Percentiles rank a stretch among this genome's conserved stretches.
Evolutionary conservation across 2,329 filamentous ascomycete species (phyloP).

Genomic region (Epichloe sylvatica): DNA sequence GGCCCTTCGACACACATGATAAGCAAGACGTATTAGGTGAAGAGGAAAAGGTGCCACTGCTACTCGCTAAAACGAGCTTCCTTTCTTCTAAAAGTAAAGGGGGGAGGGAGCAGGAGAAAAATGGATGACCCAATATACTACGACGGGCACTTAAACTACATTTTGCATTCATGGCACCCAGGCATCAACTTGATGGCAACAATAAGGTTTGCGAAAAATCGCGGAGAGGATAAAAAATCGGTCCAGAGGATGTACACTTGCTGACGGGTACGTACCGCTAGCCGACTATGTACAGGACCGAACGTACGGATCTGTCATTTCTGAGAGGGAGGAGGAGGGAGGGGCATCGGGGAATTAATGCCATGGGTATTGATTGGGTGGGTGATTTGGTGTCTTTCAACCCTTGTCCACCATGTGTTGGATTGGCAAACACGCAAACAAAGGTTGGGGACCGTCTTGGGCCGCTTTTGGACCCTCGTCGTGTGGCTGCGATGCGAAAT

Average conservation of each 20-base stretch:
- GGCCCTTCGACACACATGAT: background rate
- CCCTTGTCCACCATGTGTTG: background rate
- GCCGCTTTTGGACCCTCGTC: background rate
- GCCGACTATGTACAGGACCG: background rate
- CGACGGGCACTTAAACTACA: background rate
- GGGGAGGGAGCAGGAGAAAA: background rate
- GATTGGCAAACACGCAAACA: background rate
- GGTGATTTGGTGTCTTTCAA: background rate
- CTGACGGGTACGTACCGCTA: background rate
- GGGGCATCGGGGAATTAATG: background rate
- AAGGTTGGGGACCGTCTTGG: background rate
- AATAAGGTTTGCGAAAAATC: constrained; percentile 2
- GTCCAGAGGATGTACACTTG: background rate
- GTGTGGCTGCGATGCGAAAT: constrained; percentile 3
- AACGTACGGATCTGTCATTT: background rate
- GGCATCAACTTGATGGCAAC: background rate
- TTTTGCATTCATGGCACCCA: background rate
- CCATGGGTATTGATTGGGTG: too few relatives aligned
- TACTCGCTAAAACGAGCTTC: background rate
- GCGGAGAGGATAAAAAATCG: background rate
- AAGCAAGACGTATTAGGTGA: background rate
- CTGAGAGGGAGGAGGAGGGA: background rate
- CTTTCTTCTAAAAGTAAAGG: background rate
- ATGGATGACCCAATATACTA: background rate
- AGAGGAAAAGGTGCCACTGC: background rate